phyloP scores from a whole-genome alignment of 805 yeast genomes.

The Saccharomycopsis olivae region DNA sequence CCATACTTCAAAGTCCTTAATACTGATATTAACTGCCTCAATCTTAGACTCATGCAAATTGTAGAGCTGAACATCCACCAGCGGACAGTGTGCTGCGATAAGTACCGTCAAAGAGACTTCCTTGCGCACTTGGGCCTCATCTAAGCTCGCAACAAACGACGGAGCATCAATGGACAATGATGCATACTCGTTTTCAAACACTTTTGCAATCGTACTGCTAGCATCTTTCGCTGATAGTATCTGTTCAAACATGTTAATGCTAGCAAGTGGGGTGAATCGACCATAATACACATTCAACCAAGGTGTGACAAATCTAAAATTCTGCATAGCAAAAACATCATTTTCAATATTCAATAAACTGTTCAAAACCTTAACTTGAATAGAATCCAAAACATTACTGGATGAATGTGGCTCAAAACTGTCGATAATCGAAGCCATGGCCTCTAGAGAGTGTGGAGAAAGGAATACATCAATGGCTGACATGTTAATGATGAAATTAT shows the following conservation, averaged over 20 bases:
- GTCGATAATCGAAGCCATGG: conserved; percentile 29
- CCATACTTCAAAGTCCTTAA: conserved; percentile 24
- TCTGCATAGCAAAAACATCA: conserved; percentile 28
- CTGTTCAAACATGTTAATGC: background rate
- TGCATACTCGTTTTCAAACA: conserved; percentile 17
- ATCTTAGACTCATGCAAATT: background rate
- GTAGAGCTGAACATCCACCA: background rate
- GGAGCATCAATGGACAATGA: conserved; percentile 18
- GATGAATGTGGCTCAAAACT: conserved; percentile 30
- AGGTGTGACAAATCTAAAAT: conserved; percentile 40
- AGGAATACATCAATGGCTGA: conserved; percentile 38
- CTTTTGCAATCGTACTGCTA: conserved; percentile 5
- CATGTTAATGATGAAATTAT: conserved; percentile 43
- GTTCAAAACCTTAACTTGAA: conserved; percentile 51
- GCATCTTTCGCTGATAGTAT: background rate
- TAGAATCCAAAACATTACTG: conserved; percentile 45
- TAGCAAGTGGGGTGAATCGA: too few relatives aligned
- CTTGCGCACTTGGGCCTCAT: conserved; percentile 4
- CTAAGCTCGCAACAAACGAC: conserved; percentile 20
- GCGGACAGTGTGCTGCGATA: background rate
- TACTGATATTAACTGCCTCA: background rate
- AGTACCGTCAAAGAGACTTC: too few relatives aligned
- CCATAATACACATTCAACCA: conserved; percentile 31
- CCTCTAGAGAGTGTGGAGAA: conserved; percentile 34
- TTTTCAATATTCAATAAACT: conserved; percentile 29